Base-by-base conservation (phyloP, 1,284 basidiomycete genomes). In the Boletus sp. region DNA sequence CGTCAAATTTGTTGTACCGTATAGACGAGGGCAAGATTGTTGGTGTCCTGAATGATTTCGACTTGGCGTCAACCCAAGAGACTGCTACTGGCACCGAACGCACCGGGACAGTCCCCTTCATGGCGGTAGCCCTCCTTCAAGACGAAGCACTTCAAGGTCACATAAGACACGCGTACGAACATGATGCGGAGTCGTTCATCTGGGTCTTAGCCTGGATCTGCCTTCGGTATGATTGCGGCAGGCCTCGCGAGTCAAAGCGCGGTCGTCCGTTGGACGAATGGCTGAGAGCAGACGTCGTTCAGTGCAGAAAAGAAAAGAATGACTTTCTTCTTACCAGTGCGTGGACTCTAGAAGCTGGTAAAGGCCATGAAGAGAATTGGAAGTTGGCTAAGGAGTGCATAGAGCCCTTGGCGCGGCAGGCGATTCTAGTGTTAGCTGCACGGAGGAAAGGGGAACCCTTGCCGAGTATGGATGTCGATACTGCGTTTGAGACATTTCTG, bases 51-150 rank as follows among this genome's bases (percentile, higher is more conserved):
- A 72, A 67, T 13, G 74, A 77, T 52, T 58, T 54, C 2, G 43
- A 58, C 13, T 7, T 55, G 27, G 38, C 43, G 7, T 23, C 35
- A 16, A 58, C 33, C n/a, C 1, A 43, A 23, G 6, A 46, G 13
- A 44, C 1, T 2, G 43, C 33, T 44, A 23, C 23, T 13, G 43
- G 43, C 6, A 57, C 31, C 21, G 63, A 67, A 27, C 60, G 65
- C 17, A 73, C 69, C 1, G 75, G 75, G 16, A 76, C 43, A 6
- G 59, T 73, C n/a, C 71, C 75, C 0, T 77, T 74, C 64, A 75
- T 77, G 70, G 72, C 67, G 9, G 19, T 73, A 9, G 65, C 70
- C 7, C 65, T 77, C 17, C 64, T 77, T n/a, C 55, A 35, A 11
- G 40, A 52, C 4, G 27, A 47, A 9, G 63, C 53, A 28, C 64